Percentiles rank a stretch among this genome's conserved stretches.
Conservation (phyloP, 768 basidiomycete genomes). For the Lentinula lateritia region DNA sequence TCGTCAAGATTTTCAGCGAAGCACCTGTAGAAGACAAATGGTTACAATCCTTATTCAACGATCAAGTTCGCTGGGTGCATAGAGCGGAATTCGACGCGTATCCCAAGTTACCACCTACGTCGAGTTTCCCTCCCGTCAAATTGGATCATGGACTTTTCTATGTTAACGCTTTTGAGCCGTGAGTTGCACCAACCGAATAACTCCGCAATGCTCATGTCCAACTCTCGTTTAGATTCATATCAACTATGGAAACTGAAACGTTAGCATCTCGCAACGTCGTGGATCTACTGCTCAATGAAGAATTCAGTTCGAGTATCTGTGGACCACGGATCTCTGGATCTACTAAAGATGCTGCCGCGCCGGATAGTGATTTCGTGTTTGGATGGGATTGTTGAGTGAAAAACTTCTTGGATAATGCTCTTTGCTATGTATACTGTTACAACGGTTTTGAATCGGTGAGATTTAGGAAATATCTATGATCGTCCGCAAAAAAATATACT, state of each 20-base stretch:
- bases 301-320: conserved; percentile 70
- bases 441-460: too few relatives aligned
- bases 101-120: conserved; percentile 64
- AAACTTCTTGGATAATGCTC: too few relatives aligned
- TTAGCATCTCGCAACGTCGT: conserved; percentile 79
- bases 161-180: conserved; percentile 90
- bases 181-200: conserved; percentile 23
- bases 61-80: conserved; percentile 72
- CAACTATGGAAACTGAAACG: conserved; percentile 94
- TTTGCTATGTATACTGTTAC: too few relatives aligned
- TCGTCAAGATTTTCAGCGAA: conserved; percentile 86
- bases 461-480: too few relatives aligned
- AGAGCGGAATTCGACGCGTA: conserved; percentile 88
- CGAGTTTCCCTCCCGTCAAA: conserved; percentile 69
- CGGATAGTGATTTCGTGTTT: conserved; percentile 43
- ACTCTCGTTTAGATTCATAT: conserved; percentile 54
- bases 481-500: too few relatives aligned
- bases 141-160: conserved; percentile 82
- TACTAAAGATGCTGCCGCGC: conserved; percentile 8
- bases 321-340: conserved; percentile 31
- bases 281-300: conserved; percentile 69
- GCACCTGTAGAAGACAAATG: conserved; percentile 60
- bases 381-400: conserved; percentile 66
- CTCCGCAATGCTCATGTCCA: conserved; percentile 2
- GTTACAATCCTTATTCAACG: conserved; percentile 59